Percentiles rank a stretch among this genome's conserved stretches.
These are phyloP conservation scores for Sarcomyxa edulis DNA, from an alignment of 768 basidiomycete genomes.

Conservation along the genomic window DNA sequence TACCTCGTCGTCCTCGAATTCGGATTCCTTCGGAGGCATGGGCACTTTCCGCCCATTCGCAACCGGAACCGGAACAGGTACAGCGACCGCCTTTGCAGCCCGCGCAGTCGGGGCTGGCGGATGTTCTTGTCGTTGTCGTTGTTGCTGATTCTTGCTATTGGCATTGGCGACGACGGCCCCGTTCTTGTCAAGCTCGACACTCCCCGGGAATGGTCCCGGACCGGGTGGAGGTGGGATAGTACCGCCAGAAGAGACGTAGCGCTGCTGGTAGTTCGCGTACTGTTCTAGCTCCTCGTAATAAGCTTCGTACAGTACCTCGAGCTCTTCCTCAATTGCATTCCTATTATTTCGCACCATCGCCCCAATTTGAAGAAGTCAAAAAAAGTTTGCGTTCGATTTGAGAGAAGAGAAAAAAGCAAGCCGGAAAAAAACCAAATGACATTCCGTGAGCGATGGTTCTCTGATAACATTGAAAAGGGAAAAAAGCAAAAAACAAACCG, in stretches of 20 bases:
- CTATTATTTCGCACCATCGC: slow-evolving; percentile 43
- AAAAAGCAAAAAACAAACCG: slow-evolving; percentile 55
- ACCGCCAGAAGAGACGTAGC: slow-evolving; percentile 86
- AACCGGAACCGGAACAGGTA: slow-evolving; percentile 23
- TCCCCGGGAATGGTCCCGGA: slow-evolving; percentile 97
- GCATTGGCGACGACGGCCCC: slow-evolving; percentile 54
- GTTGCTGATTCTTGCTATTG: slow-evolving; percentile 28
- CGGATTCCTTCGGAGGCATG: slow-evolving; percentile 38
- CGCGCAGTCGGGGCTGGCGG: slow-evolving; percentile 18
- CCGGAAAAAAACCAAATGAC: slow-evolving; percentile 18
- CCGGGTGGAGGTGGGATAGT: slow-evolving; percentile 90
- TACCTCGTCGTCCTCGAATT: slow-evolving; percentile 65
- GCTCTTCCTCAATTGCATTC: slow-evolving; percentile 98
- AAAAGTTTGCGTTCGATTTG: slow-evolving; percentile 14
- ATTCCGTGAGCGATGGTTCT: slow-evolving; percentile 14
- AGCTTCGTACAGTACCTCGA: slow-evolving; percentile 99
- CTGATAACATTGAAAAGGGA: slow-evolving; percentile 15
- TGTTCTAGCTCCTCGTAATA: slow-evolving; percentile 99
- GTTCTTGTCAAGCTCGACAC: slow-evolving; percentile 93
- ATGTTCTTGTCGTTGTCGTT: slow-evolving; percentile 38
- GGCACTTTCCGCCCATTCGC: slow-evolving; percentile 7
- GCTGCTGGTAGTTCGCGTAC: slow-evolving; percentile 98
- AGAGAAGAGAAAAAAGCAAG: slow-evolving; percentile 9
- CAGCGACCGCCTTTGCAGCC: slow-evolving; percentile 2
- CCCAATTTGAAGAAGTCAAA: too few species aligned